phyloP scores from a whole-genome alignment of 352 stramenopile genomes.

The Phytophthora aleatoria region DNA sequence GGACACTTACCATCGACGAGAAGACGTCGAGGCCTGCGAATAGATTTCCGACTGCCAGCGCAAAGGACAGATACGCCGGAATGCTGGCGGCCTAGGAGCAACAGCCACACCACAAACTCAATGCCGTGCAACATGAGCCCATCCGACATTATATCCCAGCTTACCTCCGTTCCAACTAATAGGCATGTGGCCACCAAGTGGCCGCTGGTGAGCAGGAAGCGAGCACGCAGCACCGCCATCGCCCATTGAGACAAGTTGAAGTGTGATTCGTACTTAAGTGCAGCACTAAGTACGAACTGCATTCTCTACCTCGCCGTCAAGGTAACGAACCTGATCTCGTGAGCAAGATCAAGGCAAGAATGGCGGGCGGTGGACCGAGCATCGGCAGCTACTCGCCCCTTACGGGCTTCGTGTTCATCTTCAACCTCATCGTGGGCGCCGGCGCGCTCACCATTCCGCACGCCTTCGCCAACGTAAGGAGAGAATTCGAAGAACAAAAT shows the following conservation, averaged over 20 bases:
- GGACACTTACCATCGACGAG: constrained; percentile 38
- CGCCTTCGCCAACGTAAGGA: constrained; percentile 76
- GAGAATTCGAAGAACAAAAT: background rate
- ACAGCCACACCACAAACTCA: constrained; percentile 1
- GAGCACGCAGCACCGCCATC: constrained; percentile 37
- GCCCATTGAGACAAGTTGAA: constrained; percentile 23
- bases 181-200: constrained; percentile 67
- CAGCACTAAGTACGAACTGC: constrained; percentile 20
- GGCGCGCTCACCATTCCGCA: constrained; percentile 87
- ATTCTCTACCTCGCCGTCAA: constrained; percentile 5
- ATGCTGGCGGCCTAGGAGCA: constrained; percentile 26
- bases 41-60: constrained; percentile 39
- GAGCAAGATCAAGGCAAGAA: constrained; percentile 23
- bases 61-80: constrained; percentile 50
- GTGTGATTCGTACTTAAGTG: constrained; percentile 18
- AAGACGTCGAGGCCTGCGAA: constrained; percentile 59
- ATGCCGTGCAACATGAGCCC: background rate
- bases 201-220: constrained; percentile 62
- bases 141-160: background rate
- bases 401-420: constrained; percentile 92
- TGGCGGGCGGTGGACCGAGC: constrained; percentile 54
- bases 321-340: constrained; percentile 8
- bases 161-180: constrained; percentile 18
- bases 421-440: constrained; percentile 90
- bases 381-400: constrained; percentile 83